Evolutionary conservation across 768 basidiomycete genomes (phyloP).

Genomic region (Candolleomyces eurysporus): DNA sequence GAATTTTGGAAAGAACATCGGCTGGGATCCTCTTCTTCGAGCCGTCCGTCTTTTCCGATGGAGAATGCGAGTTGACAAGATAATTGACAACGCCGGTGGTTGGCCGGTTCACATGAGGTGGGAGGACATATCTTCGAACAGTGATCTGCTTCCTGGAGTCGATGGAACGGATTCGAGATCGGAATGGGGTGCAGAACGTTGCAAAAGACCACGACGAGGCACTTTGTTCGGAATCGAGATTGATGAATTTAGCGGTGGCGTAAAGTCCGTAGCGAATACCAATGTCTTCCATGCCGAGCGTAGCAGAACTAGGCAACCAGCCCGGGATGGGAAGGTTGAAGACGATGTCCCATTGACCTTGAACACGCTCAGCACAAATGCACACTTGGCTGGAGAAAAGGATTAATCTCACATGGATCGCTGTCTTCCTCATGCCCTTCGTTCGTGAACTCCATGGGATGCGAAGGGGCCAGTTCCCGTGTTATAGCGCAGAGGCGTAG

Average conservation of each 20-base stretch:
- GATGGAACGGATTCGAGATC: constrained; percentile 39
- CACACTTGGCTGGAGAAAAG: not conserved
- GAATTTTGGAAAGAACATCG: constrained; percentile 58
- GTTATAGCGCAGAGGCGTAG: constrained; percentile 66
- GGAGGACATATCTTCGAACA: constrained; percentile 53
- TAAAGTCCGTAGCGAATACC: constrained; percentile 67
- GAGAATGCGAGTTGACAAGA: constrained; percentile 37
- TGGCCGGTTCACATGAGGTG: constrained; percentile 32
- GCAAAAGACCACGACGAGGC: constrained; percentile 44
- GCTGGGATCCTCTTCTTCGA: constrained; percentile 39
- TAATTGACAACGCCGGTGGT: constrained; percentile 37
- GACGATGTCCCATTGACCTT: constrained; percentile 66
- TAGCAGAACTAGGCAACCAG: constrained; percentile 74
- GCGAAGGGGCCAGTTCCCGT: constrained; percentile 56
- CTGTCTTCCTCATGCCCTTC: constrained; percentile 59
- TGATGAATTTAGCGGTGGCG: constrained; percentile 60
- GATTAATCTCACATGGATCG: constrained; percentile 42
- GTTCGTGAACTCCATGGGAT: constrained; percentile 59
- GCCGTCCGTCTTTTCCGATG: constrained; percentile 15
- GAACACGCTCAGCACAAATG: constrained; percentile 1
- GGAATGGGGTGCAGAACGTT: constrained; percentile 56
- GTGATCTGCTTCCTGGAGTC: constrained; percentile 42
- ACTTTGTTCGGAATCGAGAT: constrained; percentile 37
- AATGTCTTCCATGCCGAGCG: constrained; percentile 46
- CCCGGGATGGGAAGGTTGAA: constrained; percentile 88